Evolutionary conservation across 202 grass and related monocot genomes (phyloP).

Genomic region (Panicum hallii): DNA sequence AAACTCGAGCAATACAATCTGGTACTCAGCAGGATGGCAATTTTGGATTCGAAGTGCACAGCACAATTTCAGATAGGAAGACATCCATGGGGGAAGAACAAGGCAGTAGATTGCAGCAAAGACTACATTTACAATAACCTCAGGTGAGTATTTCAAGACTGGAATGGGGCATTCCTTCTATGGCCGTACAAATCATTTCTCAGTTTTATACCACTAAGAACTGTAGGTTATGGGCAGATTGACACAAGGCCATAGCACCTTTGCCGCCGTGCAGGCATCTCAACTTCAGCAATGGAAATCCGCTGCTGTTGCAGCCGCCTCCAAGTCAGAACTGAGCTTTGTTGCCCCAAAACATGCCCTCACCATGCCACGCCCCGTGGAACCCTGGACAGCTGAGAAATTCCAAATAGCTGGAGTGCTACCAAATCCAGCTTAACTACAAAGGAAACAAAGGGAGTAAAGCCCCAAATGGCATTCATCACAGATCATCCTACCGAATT

Average conservation of each 20-base stretch:
- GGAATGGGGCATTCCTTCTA: background rate
- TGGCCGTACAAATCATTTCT: background rate
- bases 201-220: background rate
- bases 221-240: background rate
- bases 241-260: background rate
- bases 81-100: background rate
- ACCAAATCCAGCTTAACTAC: background rate
- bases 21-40: background rate
- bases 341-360: constrained; percentile 5
- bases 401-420: background rate
- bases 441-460: background rate
- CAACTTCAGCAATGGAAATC: background rate
- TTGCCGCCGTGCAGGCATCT: background rate
- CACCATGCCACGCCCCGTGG: background rate
- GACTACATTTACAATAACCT: background rate
- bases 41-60: background rate
- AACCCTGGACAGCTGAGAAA: background rate
- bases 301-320: background rate
- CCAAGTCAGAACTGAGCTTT: constrained; percentile 12
- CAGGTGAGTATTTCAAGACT: background rate
- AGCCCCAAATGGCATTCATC: constrained; percentile 7
- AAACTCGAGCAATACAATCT: background rate
- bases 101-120: background rate
- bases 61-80: background rate
- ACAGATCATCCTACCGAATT: constrained; percentile 7